Conservation (phyloP, 1,139 yeast genomes). For the Yamadazyma diddensiae region DNA sequence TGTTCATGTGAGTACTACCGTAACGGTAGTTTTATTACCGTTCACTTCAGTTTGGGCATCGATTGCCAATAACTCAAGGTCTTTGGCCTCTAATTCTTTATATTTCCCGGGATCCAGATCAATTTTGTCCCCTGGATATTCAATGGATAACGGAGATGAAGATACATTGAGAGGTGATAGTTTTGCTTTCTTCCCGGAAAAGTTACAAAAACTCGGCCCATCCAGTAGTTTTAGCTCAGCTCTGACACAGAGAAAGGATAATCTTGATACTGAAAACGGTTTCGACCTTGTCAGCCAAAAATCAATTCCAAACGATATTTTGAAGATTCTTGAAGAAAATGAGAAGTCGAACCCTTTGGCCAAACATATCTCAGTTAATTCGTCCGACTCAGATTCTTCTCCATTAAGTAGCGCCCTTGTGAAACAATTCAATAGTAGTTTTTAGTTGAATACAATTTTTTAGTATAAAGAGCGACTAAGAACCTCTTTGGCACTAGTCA, state of each 20-base stretch:
- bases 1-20: conserved; percentile 23
- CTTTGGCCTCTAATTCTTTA: conserved; percentile 8
- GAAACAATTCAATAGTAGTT: background rate
- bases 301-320: conserved; percentile 13
- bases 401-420: background rate
- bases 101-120: conserved; percentile 10
- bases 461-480: too few relatives aligned
- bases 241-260: background rate
- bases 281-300: conserved; percentile 6
- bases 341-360: conserved; percentile 4
- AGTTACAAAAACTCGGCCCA: conserved; percentile 14
- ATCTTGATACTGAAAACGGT: conserved; percentile 1
- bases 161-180: conserved; percentile 13
- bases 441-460: too few relatives aligned
- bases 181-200: conserved; percentile 20
- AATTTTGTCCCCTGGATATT: conserved; percentile 9
- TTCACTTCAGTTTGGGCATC: conserved; percentile 86
- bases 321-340: conserved; percentile 11
- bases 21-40: conserved; percentile 66
- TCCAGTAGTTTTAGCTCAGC: conserved; percentile 4
- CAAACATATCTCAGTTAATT: conserved; percentile 2
- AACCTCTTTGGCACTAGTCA: too few relatives aligned
- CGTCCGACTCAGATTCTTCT: background rate
- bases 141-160: conserved; percentile 7
- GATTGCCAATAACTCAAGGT: conserved; percentile 42